Evolutionary conservation across 2,329 filamentous ascomycete species (phyloP).

Genomic region (Exophiala bonariae): DNA sequence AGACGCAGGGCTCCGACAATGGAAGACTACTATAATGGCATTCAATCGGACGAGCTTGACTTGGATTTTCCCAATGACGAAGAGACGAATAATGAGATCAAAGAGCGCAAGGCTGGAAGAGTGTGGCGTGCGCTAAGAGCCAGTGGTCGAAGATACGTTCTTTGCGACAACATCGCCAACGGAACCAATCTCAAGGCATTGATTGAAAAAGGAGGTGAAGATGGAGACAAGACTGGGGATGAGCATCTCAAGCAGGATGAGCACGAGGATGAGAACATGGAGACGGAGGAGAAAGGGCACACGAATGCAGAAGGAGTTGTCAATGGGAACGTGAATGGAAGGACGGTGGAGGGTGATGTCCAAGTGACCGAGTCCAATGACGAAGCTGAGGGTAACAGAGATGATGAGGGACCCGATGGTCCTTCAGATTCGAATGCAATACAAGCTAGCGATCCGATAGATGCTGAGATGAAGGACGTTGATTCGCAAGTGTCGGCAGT

Average conservation of each 20-base stretch:
- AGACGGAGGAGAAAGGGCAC: background rate
- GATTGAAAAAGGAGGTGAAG: slow-evolving; percentile 10
- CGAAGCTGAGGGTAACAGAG: background rate
- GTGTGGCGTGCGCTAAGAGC: slow-evolving; percentile 86
- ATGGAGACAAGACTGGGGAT: slow-evolving; percentile 4
- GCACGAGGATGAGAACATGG: background rate
- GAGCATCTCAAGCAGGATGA: slow-evolving; percentile 2
- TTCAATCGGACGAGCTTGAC: slow-evolving; percentile 80
- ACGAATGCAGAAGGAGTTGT: background rate
- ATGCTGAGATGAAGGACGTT: background rate
- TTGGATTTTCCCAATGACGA: slow-evolving; percentile 74
- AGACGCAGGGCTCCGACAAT: slow-evolving; percentile 70
- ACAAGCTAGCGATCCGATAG: background rate
- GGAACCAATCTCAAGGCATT: slow-evolving; percentile 64
- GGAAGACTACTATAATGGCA: slow-evolving; percentile 69
- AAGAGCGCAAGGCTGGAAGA: slow-evolving; percentile 79
- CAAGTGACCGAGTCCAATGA: background rate
- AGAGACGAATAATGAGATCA: slow-evolving; percentile 59
- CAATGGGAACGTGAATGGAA: background rate
- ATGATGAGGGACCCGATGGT: background rate
- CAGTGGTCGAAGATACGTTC: slow-evolving; percentile 61
- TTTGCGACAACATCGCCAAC: slow-evolving; percentile 86
- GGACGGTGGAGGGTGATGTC: background rate
- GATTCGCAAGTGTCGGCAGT: background rate
- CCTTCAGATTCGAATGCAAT: background rate